Evolutionary conservation across 495 filamentous ascomycete genomes (phyloP).

Genomic region (Lasiosphaeria ovina): DNA sequence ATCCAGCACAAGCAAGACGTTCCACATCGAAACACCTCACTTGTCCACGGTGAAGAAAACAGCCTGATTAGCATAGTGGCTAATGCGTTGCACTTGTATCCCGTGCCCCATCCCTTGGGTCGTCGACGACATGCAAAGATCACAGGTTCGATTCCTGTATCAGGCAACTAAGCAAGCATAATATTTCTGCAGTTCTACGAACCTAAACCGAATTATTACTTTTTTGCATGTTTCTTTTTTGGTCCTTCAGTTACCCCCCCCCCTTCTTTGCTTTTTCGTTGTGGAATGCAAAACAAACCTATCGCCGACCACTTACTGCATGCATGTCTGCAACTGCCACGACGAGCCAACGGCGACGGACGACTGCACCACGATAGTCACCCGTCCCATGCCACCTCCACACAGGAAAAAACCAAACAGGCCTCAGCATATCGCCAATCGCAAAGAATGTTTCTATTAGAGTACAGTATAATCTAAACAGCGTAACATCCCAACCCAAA

Average conservation of each 20-base stretch:
- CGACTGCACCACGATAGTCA: no score
- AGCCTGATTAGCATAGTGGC: constrained; percentile 35
- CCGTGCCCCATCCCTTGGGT: not conserved
- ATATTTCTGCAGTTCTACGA: not conserved
- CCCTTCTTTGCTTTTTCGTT: not conserved
- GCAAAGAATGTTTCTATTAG: constrained; percentile 4
- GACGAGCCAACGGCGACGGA: no score
- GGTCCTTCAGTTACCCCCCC: no score
- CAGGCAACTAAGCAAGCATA: constrained; percentile 15
- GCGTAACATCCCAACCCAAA: not conserved
- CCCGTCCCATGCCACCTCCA: no score
- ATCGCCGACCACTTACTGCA: no score
- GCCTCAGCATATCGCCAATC: not conserved
- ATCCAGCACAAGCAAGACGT: not conserved
- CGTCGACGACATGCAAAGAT: constrained; percentile 30
- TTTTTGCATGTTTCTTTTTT: no score
- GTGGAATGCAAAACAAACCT: not conserved
- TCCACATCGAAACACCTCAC: not conserved
- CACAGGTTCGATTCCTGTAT: constrained; percentile 35
- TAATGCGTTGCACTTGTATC: constrained; percentile 37
- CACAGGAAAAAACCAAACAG: not conserved
- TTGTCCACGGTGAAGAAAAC: not conserved
- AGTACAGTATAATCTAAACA: constrained; percentile 8
- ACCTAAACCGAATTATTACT: no score
- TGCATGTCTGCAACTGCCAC: no score